phyloP scores from a whole-genome alignment of 805 yeast species.

The Saturnispora ahearnii region DNA sequence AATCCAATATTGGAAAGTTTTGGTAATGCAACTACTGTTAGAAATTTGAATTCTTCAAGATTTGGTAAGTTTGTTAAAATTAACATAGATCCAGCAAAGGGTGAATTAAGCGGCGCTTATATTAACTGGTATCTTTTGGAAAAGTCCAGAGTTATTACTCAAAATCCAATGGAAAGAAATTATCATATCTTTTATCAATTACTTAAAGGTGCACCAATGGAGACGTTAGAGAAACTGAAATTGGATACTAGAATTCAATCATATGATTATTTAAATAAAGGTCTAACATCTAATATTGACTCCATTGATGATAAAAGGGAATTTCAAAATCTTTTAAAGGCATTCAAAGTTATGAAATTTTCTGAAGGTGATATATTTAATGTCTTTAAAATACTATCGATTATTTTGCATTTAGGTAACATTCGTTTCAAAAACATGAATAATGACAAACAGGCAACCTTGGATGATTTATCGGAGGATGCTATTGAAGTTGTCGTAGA shows the following conservation, averaged over 20 bases:
- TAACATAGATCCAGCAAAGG: constrained; percentile 40
- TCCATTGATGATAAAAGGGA: constrained; percentile 72
- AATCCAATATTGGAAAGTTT: constrained; percentile 94
- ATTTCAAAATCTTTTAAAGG: constrained; percentile 49
- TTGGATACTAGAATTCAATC: constrained; percentile 31
- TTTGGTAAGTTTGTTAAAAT: constrained; percentile 94
- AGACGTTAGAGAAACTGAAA: constrained; percentile 38
- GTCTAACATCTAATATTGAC: constrained; percentile 47
- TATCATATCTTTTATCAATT: constrained; percentile 92
- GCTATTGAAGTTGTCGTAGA: constrained; percentile 45
- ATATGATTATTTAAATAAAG: constrained; percentile 50
- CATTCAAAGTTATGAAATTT: constrained; percentile 72
- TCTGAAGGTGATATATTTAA: constrained; percentile 41
- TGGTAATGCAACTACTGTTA: constrained; percentile 93
- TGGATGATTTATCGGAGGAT: constrained; percentile 39
- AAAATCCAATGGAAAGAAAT: constrained; percentile 70
- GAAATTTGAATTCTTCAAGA: constrained; percentile 90
- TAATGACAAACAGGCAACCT: constrained; percentile 64
- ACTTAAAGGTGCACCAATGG: constrained; percentile 52
- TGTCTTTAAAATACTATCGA: constrained; percentile 60
- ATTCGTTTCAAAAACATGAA: constrained; percentile 52
- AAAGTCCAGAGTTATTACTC: constrained; percentile 83
- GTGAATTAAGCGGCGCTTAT: constrained; percentile 75
- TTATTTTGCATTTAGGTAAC: constrained; percentile 80
- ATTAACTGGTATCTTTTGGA: constrained; percentile 93